Evolutionary conservation across 371 early-diverging fungal species (phyloP), one percentile per base, ranked within the genome.

Genomic region (Neoconidiobolus thromboides): DNA sequence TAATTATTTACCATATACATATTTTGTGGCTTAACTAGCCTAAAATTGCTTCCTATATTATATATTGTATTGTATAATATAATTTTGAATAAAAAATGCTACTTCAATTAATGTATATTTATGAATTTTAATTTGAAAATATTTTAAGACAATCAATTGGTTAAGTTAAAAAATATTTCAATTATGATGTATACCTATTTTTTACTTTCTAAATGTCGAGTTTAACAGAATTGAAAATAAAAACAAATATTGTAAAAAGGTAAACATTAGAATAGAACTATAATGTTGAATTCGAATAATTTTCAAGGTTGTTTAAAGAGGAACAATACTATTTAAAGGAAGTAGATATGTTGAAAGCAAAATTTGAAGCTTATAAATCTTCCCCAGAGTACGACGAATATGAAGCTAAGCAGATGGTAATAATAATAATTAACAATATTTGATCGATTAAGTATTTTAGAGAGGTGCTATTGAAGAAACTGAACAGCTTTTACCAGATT

Each of bases 321-420:
- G 57, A 57, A 14, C 57, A 57, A 43, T 57, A 57, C 36, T 57
- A 57, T 40, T n/a, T 57, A 6, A 57, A 57, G 26, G 57, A 57
- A 41, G 57, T 46, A 38, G 57, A 57, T 3, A 14, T 12, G 10
- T 40, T 57, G 12, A 57, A 15, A n/a, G 36, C 10, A n/a, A 57
- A 44, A n/a, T 43, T 57, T 9, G 57, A 42, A 46, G 57, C 41
- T 43, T 57, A 57, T 26, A 57, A 36, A 4, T 26, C 10, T 43
- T 43, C 26, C 5, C 44, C 36, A 5, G 57, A 57, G 41, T 41
- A 12, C 44, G 57, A 57, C 44, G 57, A 57, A 41, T 57, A 57
- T 57, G 57, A 57, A 43, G 57, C 57, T 9, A 57, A 37, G 26
- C 57, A 57, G 36, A 42, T 38, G 57, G 57, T 57, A 57, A n/a